These are phyloP conservation scores for Castanospermum australe DNA, from an alignment of 306 rosid species.

Conservation along the genomic window DNA sequence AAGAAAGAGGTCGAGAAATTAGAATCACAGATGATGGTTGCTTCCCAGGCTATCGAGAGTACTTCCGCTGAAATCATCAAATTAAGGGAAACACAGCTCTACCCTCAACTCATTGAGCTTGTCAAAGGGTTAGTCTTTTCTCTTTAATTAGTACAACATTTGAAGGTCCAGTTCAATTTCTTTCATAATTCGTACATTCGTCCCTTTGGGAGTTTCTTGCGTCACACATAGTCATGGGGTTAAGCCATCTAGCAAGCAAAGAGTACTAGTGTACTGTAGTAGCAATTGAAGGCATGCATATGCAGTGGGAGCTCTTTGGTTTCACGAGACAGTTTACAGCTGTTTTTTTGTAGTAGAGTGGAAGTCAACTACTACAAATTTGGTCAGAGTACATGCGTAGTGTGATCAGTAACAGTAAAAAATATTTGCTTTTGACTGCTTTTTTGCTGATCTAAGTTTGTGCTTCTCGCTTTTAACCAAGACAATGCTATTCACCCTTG, in stretches of 20 bases:
- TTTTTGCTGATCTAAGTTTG: slow-evolving; percentile 33
- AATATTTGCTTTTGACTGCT: too few relatives aligned
- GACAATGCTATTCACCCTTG: background rate
- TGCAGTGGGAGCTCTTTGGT: slow-evolving; percentile 3
- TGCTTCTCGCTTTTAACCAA: slow-evolving; percentile 29
- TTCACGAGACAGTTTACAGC: too few relatives aligned
- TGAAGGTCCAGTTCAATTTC: background rate
- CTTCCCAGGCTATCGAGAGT: slow-evolving; percentile 86
- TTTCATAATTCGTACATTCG: background rate
- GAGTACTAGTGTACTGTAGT: too few relatives aligned
- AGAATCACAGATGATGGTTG: slow-evolving; percentile 92
- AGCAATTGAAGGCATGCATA: slow-evolving; percentile 3
- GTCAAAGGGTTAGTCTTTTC: slow-evolving; percentile 86
- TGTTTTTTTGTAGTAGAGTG: background rate
- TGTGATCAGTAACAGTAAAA: slow-evolving; percentile 17
- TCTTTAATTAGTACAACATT: background rate
- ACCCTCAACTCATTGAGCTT: slow-evolving; percentile 84
- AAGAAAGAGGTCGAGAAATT: slow-evolving; percentile 89
- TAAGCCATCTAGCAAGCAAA: background rate
- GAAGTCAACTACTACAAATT: slow-evolving; percentile 32
- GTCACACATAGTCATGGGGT: background rate
- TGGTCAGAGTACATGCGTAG: slow-evolving; percentile 25
- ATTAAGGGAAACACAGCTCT: slow-evolving; percentile 77
- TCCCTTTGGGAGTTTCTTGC: background rate
- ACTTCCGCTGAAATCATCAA: slow-evolving; percentile 85